Evolutionary conservation across 108 stramenopile genomes (phyloP).

Genomic region (Schizochytrium sp.): DNA sequence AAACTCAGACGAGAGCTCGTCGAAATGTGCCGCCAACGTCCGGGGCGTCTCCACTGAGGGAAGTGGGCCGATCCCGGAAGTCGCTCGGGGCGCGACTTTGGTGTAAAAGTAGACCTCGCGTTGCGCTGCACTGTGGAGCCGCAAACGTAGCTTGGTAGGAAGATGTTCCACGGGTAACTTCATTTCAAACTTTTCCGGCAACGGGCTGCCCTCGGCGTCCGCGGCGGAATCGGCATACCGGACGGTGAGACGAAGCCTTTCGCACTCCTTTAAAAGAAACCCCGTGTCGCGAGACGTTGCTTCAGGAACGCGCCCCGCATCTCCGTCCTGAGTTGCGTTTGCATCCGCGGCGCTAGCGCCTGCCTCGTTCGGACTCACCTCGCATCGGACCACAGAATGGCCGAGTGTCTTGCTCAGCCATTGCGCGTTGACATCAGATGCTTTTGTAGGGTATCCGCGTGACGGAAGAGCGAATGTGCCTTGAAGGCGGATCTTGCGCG

Average conservation of each 20-base stretch:
- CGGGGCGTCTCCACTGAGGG: neutral
- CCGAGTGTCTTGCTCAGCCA: neutral
- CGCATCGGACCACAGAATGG: neutral
- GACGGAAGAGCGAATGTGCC: neutral
- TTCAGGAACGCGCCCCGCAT: too few species aligned
- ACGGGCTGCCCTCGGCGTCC: too few species aligned
- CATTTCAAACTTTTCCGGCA: neutral
- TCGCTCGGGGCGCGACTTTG: neutral
- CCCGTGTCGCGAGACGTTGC: too few species aligned
- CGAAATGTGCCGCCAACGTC: neutral
- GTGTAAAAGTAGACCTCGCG: neutral
- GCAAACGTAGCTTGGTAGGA: neutral
- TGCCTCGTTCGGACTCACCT: neutral
- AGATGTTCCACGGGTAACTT: neutral
- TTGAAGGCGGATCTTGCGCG: neutral
- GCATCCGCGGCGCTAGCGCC: neutral
- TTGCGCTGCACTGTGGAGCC: neutral
- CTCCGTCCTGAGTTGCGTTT: too few species aligned
- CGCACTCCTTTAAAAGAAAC: too few species aligned
- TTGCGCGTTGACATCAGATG: neutral
- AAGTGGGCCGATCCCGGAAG: neutral
- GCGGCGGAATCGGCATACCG: too few species aligned
- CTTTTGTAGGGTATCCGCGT: neutral
- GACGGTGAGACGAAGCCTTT: too few species aligned
- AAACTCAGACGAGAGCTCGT: neutral